A percentile compares a stretch with the other conserved stretches of the same genome.
Conservation (phyloP, 805 yeast genomes). For the Nakazawaea anatomiae region DNA sequence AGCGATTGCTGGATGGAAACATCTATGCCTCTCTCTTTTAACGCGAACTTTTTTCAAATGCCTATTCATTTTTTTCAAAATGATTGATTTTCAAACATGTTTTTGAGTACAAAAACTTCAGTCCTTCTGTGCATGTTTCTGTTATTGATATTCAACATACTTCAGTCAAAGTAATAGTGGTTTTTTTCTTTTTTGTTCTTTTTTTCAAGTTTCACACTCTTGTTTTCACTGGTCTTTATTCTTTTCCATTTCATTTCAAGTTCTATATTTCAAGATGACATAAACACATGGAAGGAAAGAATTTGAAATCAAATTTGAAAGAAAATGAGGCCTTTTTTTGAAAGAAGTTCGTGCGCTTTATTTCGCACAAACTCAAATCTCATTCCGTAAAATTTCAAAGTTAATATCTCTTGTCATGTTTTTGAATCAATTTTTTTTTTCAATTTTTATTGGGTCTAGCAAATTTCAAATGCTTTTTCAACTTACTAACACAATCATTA, state of each 20-base stretch:
- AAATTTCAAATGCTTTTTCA: no score
- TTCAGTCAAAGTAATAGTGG: neutral
- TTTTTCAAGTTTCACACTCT: neutral
- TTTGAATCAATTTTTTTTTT: no score
- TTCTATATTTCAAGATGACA: neutral
- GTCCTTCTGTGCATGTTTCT: neutral
- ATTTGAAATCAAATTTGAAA: neutral
- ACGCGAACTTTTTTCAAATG: neutral
- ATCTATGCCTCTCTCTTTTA: neutral
- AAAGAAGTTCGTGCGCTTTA: neutral
- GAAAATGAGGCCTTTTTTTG: neutral
- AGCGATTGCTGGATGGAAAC: neutral
- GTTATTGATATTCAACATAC: neutral
- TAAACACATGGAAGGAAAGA: neutral
- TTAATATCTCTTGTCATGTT: neutral
- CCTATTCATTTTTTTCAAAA: neutral
- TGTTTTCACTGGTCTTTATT: neutral
- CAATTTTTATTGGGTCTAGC: no score
- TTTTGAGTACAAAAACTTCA: constrained; percentile 8
- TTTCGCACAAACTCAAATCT: neutral
- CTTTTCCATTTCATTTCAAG: no score
- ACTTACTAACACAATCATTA: constrained; percentile 6
- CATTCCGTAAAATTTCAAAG: neutral
- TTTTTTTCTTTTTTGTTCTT: neutral
- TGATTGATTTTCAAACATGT: neutral